These are phyloP conservation scores for Nannochloropsis gaditana DNA, from an alignment of 108 stramenopile genomes.

Conservation along the genomic window DNA sequence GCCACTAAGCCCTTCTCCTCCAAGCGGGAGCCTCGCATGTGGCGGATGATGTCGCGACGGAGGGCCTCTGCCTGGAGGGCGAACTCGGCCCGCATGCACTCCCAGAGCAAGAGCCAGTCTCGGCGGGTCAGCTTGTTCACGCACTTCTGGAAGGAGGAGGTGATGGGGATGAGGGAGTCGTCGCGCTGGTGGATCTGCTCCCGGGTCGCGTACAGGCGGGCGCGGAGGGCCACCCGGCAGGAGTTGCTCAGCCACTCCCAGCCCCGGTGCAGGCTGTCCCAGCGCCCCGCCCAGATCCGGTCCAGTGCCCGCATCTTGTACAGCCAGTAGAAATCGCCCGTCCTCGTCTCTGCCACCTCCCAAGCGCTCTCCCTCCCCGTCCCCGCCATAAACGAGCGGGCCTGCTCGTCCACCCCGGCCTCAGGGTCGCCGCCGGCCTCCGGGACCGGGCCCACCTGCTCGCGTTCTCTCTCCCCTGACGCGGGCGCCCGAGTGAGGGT, in stretches of 20 bases:
- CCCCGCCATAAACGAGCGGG: not conserved
- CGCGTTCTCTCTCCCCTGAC: not conserved
- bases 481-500: not conserved
- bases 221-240: not conserved
- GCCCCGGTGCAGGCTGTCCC: not conserved
- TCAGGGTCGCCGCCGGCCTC: not conserved
- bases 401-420: not conserved
- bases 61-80: not conserved
- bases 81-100: not conserved
- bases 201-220: not conserved
- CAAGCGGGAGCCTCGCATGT: not conserved
- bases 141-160: not conserved
- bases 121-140: not conserved
- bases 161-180: not conserved
- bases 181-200: not conserved
- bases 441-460: not conserved
- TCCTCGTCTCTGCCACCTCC: not conserved
- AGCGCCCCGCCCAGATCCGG: not conserved
- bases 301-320: constrained; percentile 12
- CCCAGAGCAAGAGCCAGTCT: not conserved
- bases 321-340: not conserved
- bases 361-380: not conserved
- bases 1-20: not conserved
- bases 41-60: not conserved
- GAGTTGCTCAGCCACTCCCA: not conserved